A percentile compares a stretch with the other conserved stretches of the same genome.
Evolutionary conservation across 1,284 basidiomycete genomes (phyloP).

Genomic region (Sanguinoderma infundibulare): DNA sequence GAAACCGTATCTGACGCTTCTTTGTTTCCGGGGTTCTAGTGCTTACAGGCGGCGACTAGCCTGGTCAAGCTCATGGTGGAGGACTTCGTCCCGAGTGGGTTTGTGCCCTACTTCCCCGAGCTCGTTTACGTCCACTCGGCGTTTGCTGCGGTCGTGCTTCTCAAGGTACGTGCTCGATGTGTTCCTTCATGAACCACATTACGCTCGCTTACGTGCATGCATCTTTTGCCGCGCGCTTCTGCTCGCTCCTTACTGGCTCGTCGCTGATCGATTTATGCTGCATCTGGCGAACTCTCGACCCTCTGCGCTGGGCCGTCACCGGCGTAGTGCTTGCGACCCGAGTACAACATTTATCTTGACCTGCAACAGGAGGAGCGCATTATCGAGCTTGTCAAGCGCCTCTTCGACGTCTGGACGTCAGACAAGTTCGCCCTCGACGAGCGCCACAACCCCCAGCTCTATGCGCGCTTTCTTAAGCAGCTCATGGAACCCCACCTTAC

Average conservation of each 20-base stretch:
- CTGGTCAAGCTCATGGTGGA: slow-evolving; percentile 37
- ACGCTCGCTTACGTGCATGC: neutral
- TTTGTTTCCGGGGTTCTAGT: slow-evolving; percentile 25
- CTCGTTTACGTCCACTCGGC: slow-evolving; percentile 45
- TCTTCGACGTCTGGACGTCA: slow-evolving; percentile 31
- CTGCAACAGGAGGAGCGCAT: slow-evolving; percentile 33
- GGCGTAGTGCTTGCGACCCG: slow-evolving; percentile 33
- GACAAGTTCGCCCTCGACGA: slow-evolving; percentile 30
- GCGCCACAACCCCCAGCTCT: slow-evolving; percentile 34
- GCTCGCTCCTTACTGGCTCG: neutral
- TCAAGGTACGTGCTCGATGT: slow-evolving; percentile 32
- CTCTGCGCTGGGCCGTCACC: neutral
- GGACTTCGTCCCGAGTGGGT: slow-evolving; percentile 33
- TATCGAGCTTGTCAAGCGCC: slow-evolving; percentile 28
- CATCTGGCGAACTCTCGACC: neutral
- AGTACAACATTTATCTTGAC: slow-evolving; percentile 32
- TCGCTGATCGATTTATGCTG: neutral
- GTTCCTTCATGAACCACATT: neutral
- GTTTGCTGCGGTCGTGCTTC: slow-evolving; percentile 44
- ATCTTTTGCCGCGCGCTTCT: neutral
- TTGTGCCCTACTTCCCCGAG: slow-evolving; percentile 47
- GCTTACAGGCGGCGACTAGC: slow-evolving; percentile 36
- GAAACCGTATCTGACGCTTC: slow-evolving; percentile 17
- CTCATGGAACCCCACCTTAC: slow-evolving; percentile 29
- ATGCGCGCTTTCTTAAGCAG: slow-evolving; percentile 35